Conservation (phyloP, 2,329 filamentous ascomycete genomes). For the Penicillium sp. region DNA sequence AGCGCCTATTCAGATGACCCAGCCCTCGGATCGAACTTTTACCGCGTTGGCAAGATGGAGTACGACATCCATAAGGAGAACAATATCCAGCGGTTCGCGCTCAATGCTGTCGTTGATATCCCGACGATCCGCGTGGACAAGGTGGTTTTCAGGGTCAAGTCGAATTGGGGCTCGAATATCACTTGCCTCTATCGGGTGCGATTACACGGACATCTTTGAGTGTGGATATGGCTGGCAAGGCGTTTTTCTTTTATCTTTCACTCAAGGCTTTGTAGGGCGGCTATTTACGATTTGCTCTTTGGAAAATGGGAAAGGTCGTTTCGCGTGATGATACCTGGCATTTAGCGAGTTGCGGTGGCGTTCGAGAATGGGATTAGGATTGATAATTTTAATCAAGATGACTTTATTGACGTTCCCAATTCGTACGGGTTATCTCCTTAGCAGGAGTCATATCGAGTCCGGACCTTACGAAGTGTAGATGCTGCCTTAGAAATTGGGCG, state of each 20-base stretch:
- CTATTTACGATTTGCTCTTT: constrained; percentile 1
- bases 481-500: not conserved
- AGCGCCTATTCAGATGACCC: constrained; percentile 36
- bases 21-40: constrained; percentile 37
- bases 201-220: constrained; percentile 40
- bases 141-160: constrained; percentile 43
- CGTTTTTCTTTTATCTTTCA: not conserved
- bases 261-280: not conserved
- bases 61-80: constrained; percentile 38
- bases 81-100: constrained; percentile 39
- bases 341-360: constrained; percentile 20
- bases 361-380: constrained; percentile 2
- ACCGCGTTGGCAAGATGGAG: constrained; percentile 40
- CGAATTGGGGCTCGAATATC: constrained; percentile 44
- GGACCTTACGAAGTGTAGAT: not conserved
- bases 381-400: not conserved
- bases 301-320: not conserved
- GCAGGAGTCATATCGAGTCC: too few relatives aligned
- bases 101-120: constrained; percentile 40
- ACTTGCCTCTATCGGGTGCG: constrained; percentile 49
- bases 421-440: not conserved
- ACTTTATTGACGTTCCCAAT: not conserved
- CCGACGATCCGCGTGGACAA: constrained; percentile 36
- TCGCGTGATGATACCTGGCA: constrained; percentile 22
- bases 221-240: not conserved